Base-by-base conservation (phyloP, 2,329 filamentous ascomycete genomes). In the Exophiala sideris region DNA sequence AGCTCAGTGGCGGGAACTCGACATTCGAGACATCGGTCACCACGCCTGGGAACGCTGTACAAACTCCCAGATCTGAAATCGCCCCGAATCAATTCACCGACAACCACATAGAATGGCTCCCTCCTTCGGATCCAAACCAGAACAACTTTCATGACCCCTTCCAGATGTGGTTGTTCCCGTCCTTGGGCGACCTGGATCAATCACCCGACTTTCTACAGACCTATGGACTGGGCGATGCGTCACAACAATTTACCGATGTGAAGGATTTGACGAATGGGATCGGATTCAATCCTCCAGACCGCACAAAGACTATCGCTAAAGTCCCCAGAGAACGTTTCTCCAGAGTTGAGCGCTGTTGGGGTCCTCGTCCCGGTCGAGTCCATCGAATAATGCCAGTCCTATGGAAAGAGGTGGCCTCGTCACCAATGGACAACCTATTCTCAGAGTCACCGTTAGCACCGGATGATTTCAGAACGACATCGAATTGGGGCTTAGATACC, bases 261-360 rank as follows among this genome's bases (percentile, higher is more conserved):
- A 61, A 59, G 35, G 55, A 56, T 16, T n/a, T 54, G 34, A 32
- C 38, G 11, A 51, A 52, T 38, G 50, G 52, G 12, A 50, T 36
- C 34, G 16, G 29, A 8, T 52, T 47, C 34, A 49, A 57, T 11
- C 16, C 48, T 12, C 42, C 34, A 14, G 52, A 61, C 32, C 35
- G 56, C 29, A 58, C 42, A n/a, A 61, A 56, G 39, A 61, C 52
- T 42, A 61, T 61, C 47, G 53, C 47, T 32, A 61, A 59, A 38
- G 72, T 73, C 10, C 72, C 73, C 3, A 71, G 65, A 51, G 73
- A 76, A 51, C 64, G 73, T 5, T 76, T 75, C 51, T 62, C 67
- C 32, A 71, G 66, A 48, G 71, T 76, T 1, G 71, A 75, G 52
- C 65, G 69, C 24, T 74, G 68, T 56, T 76, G 73, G 73, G 60